These are phyloP conservation scores for Fusarium denticulatum DNA, from an alignment of 2,329 filamentous ascomycete genomes.

Conservation along the genomic window DNA sequence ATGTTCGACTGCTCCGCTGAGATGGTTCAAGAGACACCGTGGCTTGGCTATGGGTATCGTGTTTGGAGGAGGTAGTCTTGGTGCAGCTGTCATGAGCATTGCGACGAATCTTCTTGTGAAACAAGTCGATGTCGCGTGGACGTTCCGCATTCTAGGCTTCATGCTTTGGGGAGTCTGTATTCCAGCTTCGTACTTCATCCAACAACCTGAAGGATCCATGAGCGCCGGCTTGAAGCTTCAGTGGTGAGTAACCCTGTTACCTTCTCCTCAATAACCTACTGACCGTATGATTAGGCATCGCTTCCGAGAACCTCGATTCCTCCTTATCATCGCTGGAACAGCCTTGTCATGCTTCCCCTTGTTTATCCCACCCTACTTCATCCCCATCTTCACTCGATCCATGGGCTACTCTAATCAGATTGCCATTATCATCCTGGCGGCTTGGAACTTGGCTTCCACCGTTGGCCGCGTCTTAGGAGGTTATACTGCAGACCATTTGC, in stretches of 20 bases:
- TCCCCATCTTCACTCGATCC: conserved; percentile 38
- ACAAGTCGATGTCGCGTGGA: conserved; percentile 40
- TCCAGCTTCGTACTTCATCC: conserved; percentile 43
- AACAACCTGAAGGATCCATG: conserved; percentile 19
- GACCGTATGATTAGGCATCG: conserved; percentile 29
- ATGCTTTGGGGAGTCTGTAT: conserved; percentile 46
- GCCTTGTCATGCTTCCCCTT: conserved; percentile 42
- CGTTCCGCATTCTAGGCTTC: conserved; percentile 42
- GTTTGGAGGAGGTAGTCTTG: conserved; percentile 44
- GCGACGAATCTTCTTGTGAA: conserved; percentile 39
- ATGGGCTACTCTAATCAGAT: conserved; percentile 41
- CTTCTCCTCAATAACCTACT: rapidly evolving
- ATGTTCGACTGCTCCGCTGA: conserved; percentile 37
- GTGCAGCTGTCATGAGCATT: conserved; percentile 44
- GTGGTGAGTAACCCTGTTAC: conserved; percentile 21
- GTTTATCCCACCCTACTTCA: conserved; percentile 42
- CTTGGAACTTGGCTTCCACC: conserved; percentile 46
- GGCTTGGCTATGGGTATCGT: conserved; percentile 45
- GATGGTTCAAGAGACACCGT: conserved; percentile 43
- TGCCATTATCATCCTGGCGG: conserved; percentile 38
- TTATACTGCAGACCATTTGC: conserved; percentile 37
- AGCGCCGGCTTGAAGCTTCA: conserved; percentile 33
- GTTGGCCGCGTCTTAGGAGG: conserved; percentile 41
- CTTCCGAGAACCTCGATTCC: conserved; percentile 41
- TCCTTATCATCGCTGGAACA: conserved; percentile 37